These are phyloP conservation scores for Serendipita sp. DNA, from an alignment of 1,284 basidiomycete genomes.

Conservation along the genomic window DNA sequence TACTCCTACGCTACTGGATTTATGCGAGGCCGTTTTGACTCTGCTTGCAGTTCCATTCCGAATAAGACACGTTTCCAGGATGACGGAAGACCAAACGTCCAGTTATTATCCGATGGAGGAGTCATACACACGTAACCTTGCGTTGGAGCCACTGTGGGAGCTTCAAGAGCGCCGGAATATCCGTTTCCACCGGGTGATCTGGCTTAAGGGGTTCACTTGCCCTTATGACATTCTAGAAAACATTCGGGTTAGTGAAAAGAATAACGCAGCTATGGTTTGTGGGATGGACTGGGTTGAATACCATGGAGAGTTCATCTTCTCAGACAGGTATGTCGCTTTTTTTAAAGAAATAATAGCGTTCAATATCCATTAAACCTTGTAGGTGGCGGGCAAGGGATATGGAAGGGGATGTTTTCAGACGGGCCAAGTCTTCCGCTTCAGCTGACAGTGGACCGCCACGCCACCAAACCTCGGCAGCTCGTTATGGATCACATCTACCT, in stretches of 20 bases:
- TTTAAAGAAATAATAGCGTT: background rate
- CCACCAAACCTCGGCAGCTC: constrained; percentile 60
- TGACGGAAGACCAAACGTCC: constrained; percentile 72
- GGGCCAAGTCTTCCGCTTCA: constrained; percentile 82
- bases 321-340: constrained; percentile 53
- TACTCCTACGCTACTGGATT: constrained; percentile 79
- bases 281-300: constrained; percentile 98
- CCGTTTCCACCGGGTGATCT: constrained; percentile 78
- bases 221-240: constrained; percentile 92
- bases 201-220: constrained; percentile 95
- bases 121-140: constrained; percentile 81
- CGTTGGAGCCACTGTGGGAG: constrained; percentile 79
- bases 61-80: constrained; percentile 72
- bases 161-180: constrained; percentile 61
- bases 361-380: background rate
- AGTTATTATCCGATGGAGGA: constrained; percentile 92
- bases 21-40: constrained; percentile 84
- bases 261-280: constrained; percentile 90
- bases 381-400: constrained; percentile 94
- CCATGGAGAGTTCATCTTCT: constrained; percentile 92
- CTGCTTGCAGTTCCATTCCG: constrained; percentile 82
- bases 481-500: constrained; percentile 80
- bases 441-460: constrained; percentile 83
- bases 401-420: constrained; percentile 88
- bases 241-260: constrained; percentile 73